These are phyloP conservation scores for Periglandula ipomoeae DNA, from an alignment of 2,329 filamentous ascomycete genomes.

Conservation along the genomic window DNA sequence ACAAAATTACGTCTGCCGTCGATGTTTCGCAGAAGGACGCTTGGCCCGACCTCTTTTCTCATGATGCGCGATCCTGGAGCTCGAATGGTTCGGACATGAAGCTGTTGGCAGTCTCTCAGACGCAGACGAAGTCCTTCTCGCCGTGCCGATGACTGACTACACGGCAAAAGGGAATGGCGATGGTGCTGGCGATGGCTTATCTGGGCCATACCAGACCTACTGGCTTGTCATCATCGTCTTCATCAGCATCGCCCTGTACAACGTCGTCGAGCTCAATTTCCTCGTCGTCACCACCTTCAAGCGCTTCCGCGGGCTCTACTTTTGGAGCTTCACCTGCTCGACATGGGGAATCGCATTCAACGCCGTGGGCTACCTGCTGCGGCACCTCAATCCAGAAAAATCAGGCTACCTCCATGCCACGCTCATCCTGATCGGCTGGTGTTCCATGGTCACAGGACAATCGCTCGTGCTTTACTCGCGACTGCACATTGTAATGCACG, in stretches of 20 bases:
- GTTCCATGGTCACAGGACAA: conserved; percentile 51
- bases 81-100: neutral
- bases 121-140: too few species aligned
- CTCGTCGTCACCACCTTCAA: conserved; percentile 20
- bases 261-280: conserved; percentile 19
- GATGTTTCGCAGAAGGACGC: neutral
- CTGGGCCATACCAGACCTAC: neutral
- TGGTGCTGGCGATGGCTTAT: too few species aligned
- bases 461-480: conserved; percentile 53
- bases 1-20: too few species aligned
- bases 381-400: conserved; percentile 16
- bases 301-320: conserved; percentile 19
- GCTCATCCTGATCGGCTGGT: conserved; percentile 22
- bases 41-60: neutral
- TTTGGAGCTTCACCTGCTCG: conserved; percentile 22
- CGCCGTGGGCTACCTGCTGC: conserved; percentile 35
- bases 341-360: conserved; percentile 22
- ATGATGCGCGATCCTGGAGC: neutral
- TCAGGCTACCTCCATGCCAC: conserved; percentile 15
- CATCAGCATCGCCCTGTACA: conserved; percentile 17
- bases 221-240: conserved; percentile 13
- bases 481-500: conserved; percentile 48
- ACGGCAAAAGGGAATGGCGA: neutral
- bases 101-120: neutral
- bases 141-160: neutral